phyloP scores from a whole-genome alignment of 768 basidiomycete genomes.

The Tylopilus sp. region DNA sequence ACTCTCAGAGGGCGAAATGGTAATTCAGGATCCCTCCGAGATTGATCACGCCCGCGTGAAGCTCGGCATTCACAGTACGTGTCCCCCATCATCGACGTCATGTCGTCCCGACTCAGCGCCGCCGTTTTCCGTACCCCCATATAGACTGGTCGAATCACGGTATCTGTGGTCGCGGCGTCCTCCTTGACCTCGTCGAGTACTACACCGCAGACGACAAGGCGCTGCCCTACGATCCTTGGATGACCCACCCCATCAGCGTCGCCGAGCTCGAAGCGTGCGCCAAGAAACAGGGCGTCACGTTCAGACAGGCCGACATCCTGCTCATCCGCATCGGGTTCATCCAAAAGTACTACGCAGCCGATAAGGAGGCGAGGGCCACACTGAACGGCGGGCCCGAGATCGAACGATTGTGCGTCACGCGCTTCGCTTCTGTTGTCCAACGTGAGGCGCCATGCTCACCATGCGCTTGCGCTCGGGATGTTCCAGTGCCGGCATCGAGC shows the following conservation, averaged over 20 bases:
- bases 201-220: constrained; percentile 37
- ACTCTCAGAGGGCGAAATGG: constrained; percentile 43
- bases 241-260: constrained; percentile 49
- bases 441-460: background rate
- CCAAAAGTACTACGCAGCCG: constrained; percentile 46
- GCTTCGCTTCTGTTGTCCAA: background rate
- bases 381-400: constrained; percentile 33
- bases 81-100: background rate
- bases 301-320: constrained; percentile 58
- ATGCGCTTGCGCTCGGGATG: background rate
- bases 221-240: constrained; percentile 65
- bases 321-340: constrained; percentile 61
- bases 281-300: constrained; percentile 52
- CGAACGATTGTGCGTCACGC: constrained; percentile 49
- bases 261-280: constrained; percentile 58
- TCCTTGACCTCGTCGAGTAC: constrained; percentile 60
- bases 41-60: constrained; percentile 46
- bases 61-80: constrained; percentile 67
- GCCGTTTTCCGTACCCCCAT: background rate
- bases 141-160: constrained; percentile 70
- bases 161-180: constrained; percentile 64
- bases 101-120: background rate
- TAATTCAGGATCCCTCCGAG: constrained; percentile 45
- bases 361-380: constrained; percentile 43
- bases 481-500: constrained; percentile 61